Conservation (phyloP, 139 green algal genomes). For the Chlamydomonas sp. region DNA sequence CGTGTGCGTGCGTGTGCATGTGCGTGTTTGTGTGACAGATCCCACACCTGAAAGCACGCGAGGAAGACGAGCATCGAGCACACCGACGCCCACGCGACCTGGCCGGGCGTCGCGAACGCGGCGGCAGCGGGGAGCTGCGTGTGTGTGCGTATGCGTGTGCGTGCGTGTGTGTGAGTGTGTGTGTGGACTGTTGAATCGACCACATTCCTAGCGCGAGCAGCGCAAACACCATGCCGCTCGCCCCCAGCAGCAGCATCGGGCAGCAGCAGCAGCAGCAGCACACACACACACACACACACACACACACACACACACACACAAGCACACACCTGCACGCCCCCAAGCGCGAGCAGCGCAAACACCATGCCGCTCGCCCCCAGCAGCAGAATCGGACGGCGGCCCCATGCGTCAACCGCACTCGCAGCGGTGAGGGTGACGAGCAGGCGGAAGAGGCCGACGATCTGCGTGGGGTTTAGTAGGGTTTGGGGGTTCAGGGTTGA, state of each 20-base stretch:
- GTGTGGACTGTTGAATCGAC: no score
- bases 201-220: constrained; percentile 3
- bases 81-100: neutral
- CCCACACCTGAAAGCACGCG: constrained; percentile 7
- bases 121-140: neutral
- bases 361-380: constrained; percentile 8
- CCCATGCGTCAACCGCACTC: neutral
- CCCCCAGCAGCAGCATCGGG: constrained; percentile 10
- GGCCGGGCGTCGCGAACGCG: neutral
- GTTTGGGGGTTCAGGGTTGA: no score
- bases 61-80: constrained; percentile 1
- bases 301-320: no score
- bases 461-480: no score
- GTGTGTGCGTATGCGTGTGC: no score
- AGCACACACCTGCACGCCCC: no score
- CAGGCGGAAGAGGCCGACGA: neutral
- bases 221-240: neutral
- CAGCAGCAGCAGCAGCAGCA: neutral
- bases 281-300: neutral
- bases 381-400: constrained; percentile 11
- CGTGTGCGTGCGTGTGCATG: no score
- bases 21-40: neutral
- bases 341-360: neutral
- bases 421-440: neutral
- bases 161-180: no score